Evolutionary conservation across 1,139 yeast genomes (phyloP).

Genomic region (Eremothecium sinecaudum): DNA sequence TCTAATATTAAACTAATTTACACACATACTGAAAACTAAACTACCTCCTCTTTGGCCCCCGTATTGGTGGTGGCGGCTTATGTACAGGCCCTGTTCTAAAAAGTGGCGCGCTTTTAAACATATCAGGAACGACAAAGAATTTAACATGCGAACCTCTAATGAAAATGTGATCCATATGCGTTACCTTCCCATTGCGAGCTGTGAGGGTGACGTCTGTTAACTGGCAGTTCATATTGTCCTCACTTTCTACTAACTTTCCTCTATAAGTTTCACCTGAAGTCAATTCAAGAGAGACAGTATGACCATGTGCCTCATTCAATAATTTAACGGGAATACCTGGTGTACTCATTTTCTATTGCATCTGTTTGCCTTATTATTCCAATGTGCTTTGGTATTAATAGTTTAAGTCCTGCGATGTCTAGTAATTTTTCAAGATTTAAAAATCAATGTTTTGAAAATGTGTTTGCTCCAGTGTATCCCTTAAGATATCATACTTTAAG

Average conservation of each 20-base stretch:
- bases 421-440: too few relatives aligned
- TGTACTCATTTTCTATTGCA: slow-evolving; percentile 6
- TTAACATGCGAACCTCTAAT: slow-evolving; percentile 87
- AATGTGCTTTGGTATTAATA: too few relatives aligned
- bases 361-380: too few relatives aligned
- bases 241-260: slow-evolving; percentile 71
- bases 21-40: background rate
- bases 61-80: slow-evolving; percentile 61
- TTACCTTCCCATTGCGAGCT: slow-evolving; percentile 61
- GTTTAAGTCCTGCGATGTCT: too few relatives aligned
- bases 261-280: slow-evolving; percentile 80
- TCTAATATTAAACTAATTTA: too few relatives aligned
- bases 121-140: slow-evolving; percentile 80
- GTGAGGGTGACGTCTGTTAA: slow-evolving; percentile 76
- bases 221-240: slow-evolving; percentile 89
- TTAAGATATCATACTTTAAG: too few relatives aligned
- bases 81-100: slow-evolving; percentile 55
- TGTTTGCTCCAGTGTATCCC: too few relatives aligned
- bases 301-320: slow-evolving; percentile 85
- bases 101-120: slow-evolving; percentile 79
- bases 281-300: slow-evolving; percentile 72
- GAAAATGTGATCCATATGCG: slow-evolving; percentile 77
- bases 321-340: slow-evolving; percentile 80
- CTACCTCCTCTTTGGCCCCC: slow-evolving; percentile 46
- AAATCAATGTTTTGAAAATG: too few relatives aligned